Evolutionary conservation across 2,329 filamentous ascomycete species (phyloP).

Genomic region (Alternaria alternata): DNA sequence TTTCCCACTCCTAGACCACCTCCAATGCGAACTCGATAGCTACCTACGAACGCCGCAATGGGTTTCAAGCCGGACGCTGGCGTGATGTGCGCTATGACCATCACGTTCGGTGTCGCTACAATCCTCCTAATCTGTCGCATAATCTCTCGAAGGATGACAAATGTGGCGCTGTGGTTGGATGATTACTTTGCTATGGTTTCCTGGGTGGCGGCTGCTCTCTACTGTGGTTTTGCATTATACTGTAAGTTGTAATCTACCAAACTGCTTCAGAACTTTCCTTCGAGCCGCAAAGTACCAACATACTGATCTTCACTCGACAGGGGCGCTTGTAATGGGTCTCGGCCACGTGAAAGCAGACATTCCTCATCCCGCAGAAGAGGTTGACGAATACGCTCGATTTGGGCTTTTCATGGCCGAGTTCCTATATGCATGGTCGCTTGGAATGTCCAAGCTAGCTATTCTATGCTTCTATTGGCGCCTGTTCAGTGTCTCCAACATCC

Average conservation of each 20-base stretch:
- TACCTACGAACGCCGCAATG: neutral
- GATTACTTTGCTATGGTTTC: neutral
- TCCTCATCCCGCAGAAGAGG: neutral
- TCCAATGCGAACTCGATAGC: neutral
- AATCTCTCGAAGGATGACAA: neutral
- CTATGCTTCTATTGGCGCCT: neutral
- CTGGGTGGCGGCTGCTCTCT: neutral
- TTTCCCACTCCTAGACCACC: neutral
- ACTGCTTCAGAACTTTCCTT: fast-evolving
- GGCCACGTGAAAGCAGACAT: neutral
- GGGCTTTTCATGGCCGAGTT: neutral
- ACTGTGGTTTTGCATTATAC: neutral
- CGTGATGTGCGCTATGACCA: neutral
- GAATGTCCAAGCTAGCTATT: neutral
- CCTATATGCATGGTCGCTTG: neutral
- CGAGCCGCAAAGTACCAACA: neutral
- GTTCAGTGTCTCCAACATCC: neutral
- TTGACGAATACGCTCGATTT: neutral
- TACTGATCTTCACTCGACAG: neutral
- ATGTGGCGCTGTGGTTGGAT: neutral
- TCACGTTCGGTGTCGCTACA: neutral
- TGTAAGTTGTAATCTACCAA: neutral
- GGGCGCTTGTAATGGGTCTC: neutral
- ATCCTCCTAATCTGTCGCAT: neutral
- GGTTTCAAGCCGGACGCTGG: neutral